Base-by-base conservation (phyloP, 176 grass and related monocot genomes). In the Ensete glaucum region DNA sequence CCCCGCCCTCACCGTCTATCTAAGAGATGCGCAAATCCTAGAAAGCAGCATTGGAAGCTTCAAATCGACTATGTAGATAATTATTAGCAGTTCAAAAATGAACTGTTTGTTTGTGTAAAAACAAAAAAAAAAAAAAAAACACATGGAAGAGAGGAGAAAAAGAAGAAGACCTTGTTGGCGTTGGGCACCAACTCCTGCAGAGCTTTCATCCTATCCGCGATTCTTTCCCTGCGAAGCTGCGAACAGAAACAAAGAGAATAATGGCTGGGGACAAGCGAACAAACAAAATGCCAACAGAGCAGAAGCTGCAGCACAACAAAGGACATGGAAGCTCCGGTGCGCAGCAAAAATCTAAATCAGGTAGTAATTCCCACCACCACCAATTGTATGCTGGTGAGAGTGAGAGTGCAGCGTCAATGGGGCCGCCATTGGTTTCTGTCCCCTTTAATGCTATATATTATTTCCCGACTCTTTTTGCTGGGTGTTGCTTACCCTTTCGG, bases 141-240 rank as follows among this genome's bases (percentile, higher is more conserved):
- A n/a, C 25, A 67, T 66, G 69, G 57, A 73, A 67, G 64, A 78
- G 56, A 86, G 26, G 53, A 54, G 71, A 29, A 55, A 27, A 76
- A 72, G 81, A 73, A 56, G 67, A 24, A 52, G 72, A 98, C 94
- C 90, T 93, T 98, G 78, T 98, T 98, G 67, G 90, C 86, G 64
- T 81, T 93, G 24, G 94, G 90, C 20, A 98, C 90, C 77, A 98
- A 62, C 84, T 93, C 94, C 78, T 93, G 90, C 60, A 98, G 89
- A 34, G 90, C 90, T 75, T 93, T 98, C 94, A 98, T 98, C 88
- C 94, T 85, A 75, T 98, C 94, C 13, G 94, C 94, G 74, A 98
- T 98, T 87, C 90, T 91, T 73, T 98, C 94, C 84, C 94, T 93
- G 50, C 94, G 75, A 62, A 98, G 94, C 94, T 98, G 88, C 20